Evolutionary conservation across 192 early-diverging fungal species (phyloP), one percentile per base, ranked within the genome.

Genomic region (Coemansia sp.): DNA sequence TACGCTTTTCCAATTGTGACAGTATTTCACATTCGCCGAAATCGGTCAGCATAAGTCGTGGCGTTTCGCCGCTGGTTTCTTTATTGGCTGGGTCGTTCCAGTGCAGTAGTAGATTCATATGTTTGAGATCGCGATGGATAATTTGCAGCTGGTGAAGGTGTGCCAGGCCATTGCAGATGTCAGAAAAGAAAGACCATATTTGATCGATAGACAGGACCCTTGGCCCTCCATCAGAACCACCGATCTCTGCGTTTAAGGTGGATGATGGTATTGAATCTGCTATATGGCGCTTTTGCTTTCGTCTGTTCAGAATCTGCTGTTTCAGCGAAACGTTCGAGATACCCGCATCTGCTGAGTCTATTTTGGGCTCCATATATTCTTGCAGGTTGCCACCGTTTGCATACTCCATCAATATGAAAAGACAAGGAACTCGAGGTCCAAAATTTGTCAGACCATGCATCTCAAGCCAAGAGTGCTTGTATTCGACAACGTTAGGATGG

Each of bases 11-110:
- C 3, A 82, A 37, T 15, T 91, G 88, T 30, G 88, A 88, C 33
- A 94, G 59, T 20, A 94, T 82, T 73, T 96, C 96, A 81, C 96
- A 98, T 68, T 98, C 96, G 64, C 96, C 96, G 86, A 98, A 98
- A 82, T 98, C 96, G 0, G 94, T 94, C 46, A 98, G 89, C 61
- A 98, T 74, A 6, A 98, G 82, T 15, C 90, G 83, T 2, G 95
- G 95, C 21, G 79, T 82, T 68, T 64, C 75, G 64, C 63, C 70
- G 25, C 57, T 63, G 3, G 67, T 40, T 16, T 76, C 79, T 35
- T 56, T 71, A 58, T 71, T 65, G 52, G 52, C 58, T 1, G 70
- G 72, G 55, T 77, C 68, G 21, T 75, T 64, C 73, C 88, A 97
- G 23, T 90, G 90, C 29, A 99, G 75, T 28, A 99, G 77, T 57